Evolutionary conservation across 495 filamentous ascomycete genomes (phyloP).

Genomic region (Friedmanniomyces endolithicus): DNA sequence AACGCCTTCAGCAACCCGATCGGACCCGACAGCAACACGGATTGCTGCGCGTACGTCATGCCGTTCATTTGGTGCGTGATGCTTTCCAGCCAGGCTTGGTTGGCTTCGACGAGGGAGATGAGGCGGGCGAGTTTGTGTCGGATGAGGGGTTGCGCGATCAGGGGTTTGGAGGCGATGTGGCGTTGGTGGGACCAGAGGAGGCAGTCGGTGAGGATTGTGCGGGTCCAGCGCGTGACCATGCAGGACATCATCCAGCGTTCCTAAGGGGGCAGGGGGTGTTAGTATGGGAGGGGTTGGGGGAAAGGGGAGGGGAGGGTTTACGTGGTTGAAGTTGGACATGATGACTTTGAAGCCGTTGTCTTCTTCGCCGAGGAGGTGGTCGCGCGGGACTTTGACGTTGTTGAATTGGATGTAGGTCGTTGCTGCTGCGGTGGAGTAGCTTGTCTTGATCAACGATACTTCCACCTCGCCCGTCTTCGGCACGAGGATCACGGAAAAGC

Average conservation of each 20-base stretch:
- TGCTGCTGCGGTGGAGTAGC: slow-evolving; percentile 66
- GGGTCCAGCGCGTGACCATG: slow-evolving; percentile 50
- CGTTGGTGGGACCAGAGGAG: slow-evolving; percentile 85
- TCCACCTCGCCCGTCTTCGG: slow-evolving; percentile 56
- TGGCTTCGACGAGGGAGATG: slow-evolving; percentile 68
- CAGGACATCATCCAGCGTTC: slow-evolving; percentile 36
- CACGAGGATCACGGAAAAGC: slow-evolving; percentile 66
- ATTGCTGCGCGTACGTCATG: slow-evolving; percentile 68
- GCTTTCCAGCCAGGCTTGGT: slow-evolving; percentile 76
- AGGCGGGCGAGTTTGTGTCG: slow-evolving; percentile 80
- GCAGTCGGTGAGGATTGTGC: slow-evolving; percentile 68
- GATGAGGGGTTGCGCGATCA: slow-evolving; percentile 77
- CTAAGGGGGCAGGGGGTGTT: slow-evolving; percentile 22
- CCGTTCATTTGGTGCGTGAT: slow-evolving; percentile 81
- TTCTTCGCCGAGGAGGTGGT: slow-evolving; percentile 70
- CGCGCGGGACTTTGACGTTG: slow-evolving; percentile 72
- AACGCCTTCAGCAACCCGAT: slow-evolving; percentile 76
- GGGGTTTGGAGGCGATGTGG: slow-evolving; percentile 69
- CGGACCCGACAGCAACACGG: slow-evolving; percentile 63
- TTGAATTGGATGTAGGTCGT: slow-evolving; percentile 76
- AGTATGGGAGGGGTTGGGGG: not conserved
- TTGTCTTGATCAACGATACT: slow-evolving; percentile 73
- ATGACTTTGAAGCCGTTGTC: slow-evolving; percentile 85
- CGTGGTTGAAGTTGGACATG: slow-evolving; percentile 74
- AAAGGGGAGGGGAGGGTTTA: slow-evolving; percentile 25